Percentiles rank a stretch among this genome's conserved stretches.
Evolutionary conservation across 495 filamentous ascomycete genomes (phyloP).

Genomic region (Aspergillus haitiensis): DNA sequence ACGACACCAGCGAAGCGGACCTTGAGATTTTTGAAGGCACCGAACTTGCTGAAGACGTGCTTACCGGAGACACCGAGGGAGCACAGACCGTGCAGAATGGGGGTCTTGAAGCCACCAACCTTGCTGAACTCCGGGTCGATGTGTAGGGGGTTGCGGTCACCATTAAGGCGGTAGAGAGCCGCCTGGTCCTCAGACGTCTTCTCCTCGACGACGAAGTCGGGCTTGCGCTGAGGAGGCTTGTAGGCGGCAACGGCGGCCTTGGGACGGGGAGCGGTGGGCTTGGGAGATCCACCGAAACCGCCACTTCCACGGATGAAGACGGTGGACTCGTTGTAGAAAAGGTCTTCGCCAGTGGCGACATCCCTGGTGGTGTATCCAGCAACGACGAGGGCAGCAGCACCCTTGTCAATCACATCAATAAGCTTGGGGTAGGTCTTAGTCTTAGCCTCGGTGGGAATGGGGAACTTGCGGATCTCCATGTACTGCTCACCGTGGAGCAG

Average conservation of each 20-base stretch:
- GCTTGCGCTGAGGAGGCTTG: slow-evolving; percentile 70
- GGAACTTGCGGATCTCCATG: slow-evolving; percentile 91
- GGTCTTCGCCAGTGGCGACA: slow-evolving; percentile 70
- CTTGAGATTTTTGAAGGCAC: slow-evolving; percentile 90
- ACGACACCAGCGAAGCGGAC: slow-evolving; percentile 94
- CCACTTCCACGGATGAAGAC: slow-evolving; percentile 91
- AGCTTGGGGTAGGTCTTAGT: slow-evolving; percentile 82
- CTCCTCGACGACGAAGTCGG: slow-evolving; percentile 84
- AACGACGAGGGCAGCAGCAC: slow-evolving; percentile 82
- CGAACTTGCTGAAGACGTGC: slow-evolving; percentile 82
- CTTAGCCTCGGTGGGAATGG: slow-evolving; percentile 83
- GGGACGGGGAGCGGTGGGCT: slow-evolving; percentile 63
- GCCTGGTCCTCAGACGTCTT: slow-evolving; percentile 93
- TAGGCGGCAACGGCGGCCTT: slow-evolving; percentile 78
- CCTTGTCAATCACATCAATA: slow-evolving; percentile 94
- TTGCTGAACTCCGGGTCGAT: slow-evolving; percentile 93
- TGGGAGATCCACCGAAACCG: slow-evolving; percentile 85
- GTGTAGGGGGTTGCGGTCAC: slow-evolving; percentile 92
- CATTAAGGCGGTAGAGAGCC: slow-evolving; percentile 88
- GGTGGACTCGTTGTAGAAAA: slow-evolving; percentile 96
- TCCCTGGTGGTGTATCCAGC: slow-evolving; percentile 81
- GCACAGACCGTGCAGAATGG: slow-evolving; percentile 94
- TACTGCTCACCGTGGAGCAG: slow-evolving; percentile 98
- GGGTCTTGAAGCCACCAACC: slow-evolving; percentile 92
- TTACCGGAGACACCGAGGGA: slow-evolving; percentile 92